Percentiles rank a stretch among this genome's conserved stretches.
These are phyloP conservation scores for Pseudopithomyces chartarum DNA, from an alignment of 2,329 filamentous ascomycete species.

Conservation along the genomic window DNA sequence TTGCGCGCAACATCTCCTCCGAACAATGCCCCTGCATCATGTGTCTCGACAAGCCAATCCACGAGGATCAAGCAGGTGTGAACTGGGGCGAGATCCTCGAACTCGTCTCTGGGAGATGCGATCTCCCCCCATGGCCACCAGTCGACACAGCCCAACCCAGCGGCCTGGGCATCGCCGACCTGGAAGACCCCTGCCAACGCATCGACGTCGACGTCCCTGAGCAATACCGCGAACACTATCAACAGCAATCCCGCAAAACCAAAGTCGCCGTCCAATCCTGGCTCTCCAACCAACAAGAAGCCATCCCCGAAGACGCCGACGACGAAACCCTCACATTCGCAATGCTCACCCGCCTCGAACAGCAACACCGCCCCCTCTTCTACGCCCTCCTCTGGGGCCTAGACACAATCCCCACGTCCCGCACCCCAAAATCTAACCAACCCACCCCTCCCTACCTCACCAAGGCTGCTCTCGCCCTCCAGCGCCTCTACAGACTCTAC, in stretches of 20 bases:
- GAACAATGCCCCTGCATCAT: constrained; percentile 87
- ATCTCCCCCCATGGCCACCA: constrained; percentile 86
- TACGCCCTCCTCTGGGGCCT: constrained; percentile 74
- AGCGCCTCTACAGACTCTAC: constrained; percentile 79
- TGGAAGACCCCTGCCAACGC: constrained; percentile 69
- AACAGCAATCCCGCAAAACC: constrained; percentile 90
- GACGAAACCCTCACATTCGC: constrained; percentile 94
- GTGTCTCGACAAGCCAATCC: constrained; percentile 62
- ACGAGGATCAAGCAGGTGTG: constrained; percentile 64
- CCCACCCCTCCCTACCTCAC: constrained; percentile 74
- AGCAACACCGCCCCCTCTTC: constrained; percentile 78
- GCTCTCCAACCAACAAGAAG: constrained; percentile 79
- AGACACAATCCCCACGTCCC: constrained; percentile 56
- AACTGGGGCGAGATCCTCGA: constrained; percentile 97
- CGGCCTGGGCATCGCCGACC: constrained; percentile 62
- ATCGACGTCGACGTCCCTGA: constrained; percentile 94
- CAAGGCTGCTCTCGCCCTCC: constrained; percentile 77
- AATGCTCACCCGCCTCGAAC: constrained; percentile 83
- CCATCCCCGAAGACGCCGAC: constrained; percentile 84
- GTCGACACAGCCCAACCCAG: constrained; percentile 64
- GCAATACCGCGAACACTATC: constrained; percentile 89
- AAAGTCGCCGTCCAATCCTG: constrained; percentile 89
- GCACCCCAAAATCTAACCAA: constrained; percentile 68
- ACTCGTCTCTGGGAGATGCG: constrained; percentile 84
- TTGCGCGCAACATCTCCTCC: constrained; percentile 86